phyloP scores from a whole-genome alignment of 805 yeast species.

The Scheffersomyces ergatensis region DNA sequence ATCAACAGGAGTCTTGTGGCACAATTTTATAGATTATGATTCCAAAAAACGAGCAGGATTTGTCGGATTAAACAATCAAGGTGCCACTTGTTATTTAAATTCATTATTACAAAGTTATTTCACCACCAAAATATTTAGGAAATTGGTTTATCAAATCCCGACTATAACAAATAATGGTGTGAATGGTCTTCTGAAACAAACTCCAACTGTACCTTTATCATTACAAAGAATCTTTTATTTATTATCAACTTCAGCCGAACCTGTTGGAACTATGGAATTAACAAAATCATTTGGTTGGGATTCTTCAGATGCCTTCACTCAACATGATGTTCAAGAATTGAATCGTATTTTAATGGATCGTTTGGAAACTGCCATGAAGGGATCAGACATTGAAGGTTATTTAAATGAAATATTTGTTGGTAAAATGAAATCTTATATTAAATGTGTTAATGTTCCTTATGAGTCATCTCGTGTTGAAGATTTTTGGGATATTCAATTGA shows the following conservation, averaged over 20 bases:
- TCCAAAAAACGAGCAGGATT: slow-evolving; percentile 85
- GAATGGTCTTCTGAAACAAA: slow-evolving; percentile 15
- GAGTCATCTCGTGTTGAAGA: slow-evolving; percentile 92
- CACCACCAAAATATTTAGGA: slow-evolving; percentile 79
- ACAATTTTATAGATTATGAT: slow-evolving; percentile 77
- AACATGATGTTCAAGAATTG: slow-evolving; percentile 96
- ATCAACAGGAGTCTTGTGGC: slow-evolving; percentile 92
- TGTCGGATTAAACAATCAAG: slow-evolving; percentile 93
- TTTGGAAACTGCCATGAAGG: slow-evolving; percentile 87
- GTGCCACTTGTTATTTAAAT: slow-evolving; percentile 96
- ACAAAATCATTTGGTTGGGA: slow-evolving; percentile 98
- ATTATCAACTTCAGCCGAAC: slow-evolving; percentile 66
- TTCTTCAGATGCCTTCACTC: slow-evolving; percentile 90
- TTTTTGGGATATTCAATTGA: slow-evolving; percentile 96
- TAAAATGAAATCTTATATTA: slow-evolving; percentile 91
- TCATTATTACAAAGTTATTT: slow-evolving; percentile 88
- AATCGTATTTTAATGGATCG: slow-evolving; percentile 94
- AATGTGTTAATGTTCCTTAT: slow-evolving; percentile 89
- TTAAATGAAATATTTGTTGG: slow-evolving; percentile 89
- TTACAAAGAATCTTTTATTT: slow-evolving; percentile 85
- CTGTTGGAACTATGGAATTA: slow-evolving; percentile 81
- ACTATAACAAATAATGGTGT: slow-evolving; percentile 40
- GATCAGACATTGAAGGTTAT: slow-evolving; percentile 57
- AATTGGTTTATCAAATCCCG: slow-evolving; percentile 86
- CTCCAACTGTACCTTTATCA: slow-evolving; percentile 70